Base-by-base conservation (phyloP, 371 early-diverging fungal species). In the Paramicrosporidium saccamoebae region DNA sequence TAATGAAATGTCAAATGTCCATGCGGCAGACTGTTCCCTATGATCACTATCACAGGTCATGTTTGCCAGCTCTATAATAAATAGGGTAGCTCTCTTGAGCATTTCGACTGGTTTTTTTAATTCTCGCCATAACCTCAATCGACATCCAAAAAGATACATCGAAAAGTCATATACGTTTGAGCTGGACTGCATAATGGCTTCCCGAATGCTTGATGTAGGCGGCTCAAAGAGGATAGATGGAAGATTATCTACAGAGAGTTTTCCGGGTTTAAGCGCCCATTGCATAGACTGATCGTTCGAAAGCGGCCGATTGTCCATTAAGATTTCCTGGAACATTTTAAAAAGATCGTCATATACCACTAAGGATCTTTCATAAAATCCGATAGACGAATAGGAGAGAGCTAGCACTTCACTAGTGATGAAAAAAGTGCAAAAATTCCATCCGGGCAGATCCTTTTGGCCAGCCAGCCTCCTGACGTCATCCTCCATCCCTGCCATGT, bases 391-490 rank as follows among this genome's bases (percentile, higher is more conserved):
- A 46, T 58, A 79, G 3, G 75, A 57, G 20, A 55, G 55, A n/a
- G 75, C 72, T 10, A 81, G 39, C 0, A 64, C 65, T 41, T 88
- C 86, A 57, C 86, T 90, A 25, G 75, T 33, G 16, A 84, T 60
- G 32, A 90, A 90, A 40, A 75, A 86, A 7, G 62, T 65, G 42
- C 82, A 82, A 37, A 78, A 90, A 39, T 90, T 90, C 88, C 88
- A 90, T 1, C 92, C 92, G 4, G 88, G 84, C 52, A 79, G 55
- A 28, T 72, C 52, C 22, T 88, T 34, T 35, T 82, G 82, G 27
- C 67, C 58, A 26, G 81, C 84, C 24, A 82, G 32, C 6, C 75
- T 47, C 8, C 78, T 46, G 4, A 74, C 65, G 39, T 82, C 84
- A 17, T 79, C 82, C 25, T 78, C 72, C n/a, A n/a, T n/a, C n/a